A percentile compares a stretch with the other conserved stretches of the same genome.
Conservation (phyloP, 176 grass and related monocot genomes). For the Eragrostis curvula region DNA sequence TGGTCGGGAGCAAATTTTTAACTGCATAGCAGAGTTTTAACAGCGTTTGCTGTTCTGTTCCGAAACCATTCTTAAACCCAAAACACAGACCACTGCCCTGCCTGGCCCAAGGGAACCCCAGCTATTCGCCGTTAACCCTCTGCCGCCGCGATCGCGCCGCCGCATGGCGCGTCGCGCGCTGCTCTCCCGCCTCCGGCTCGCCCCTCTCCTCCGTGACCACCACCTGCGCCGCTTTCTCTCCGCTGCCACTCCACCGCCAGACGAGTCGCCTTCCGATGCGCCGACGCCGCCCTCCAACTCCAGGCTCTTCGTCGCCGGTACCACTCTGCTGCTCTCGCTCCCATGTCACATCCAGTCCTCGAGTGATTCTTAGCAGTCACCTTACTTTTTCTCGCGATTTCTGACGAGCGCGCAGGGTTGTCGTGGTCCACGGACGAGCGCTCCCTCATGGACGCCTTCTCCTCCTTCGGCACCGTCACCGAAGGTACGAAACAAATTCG, state of each 20-base stretch:
- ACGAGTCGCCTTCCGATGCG: conserved; percentile 20
- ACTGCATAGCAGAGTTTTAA: no score
- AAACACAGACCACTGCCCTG: background rate
- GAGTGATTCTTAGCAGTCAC: background rate
- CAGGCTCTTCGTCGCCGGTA: conserved; percentile 85
- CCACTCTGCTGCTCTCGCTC: background rate
- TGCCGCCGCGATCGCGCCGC: background rate
- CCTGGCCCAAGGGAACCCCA: background rate
- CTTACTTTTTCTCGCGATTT: conserved; percentile 4
- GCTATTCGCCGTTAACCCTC: background rate
- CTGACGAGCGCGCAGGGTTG: conserved; percentile 51
- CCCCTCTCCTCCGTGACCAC: conserved; percentile 21
- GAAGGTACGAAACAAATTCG: conserved; percentile 58
- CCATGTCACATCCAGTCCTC: background rate
- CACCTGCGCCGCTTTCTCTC: conserved; percentile 29
- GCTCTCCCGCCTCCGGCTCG: conserved; percentile 40
- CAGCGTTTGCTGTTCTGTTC: background rate
- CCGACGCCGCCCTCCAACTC: conserved; percentile 57
- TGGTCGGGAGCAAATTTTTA: no score
- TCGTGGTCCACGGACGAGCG: conserved; percentile 85
- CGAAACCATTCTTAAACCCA: background rate
- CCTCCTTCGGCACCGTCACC: conserved; percentile 75
- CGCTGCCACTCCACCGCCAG: conserved; percentile 6
- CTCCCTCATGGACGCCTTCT: conserved; percentile 83
- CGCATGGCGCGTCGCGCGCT: conserved; percentile 20